phyloP scores from a whole-genome alignment of 2,329 filamentous ascomycete species.

The Fusarium pseudonygamai region DNA sequence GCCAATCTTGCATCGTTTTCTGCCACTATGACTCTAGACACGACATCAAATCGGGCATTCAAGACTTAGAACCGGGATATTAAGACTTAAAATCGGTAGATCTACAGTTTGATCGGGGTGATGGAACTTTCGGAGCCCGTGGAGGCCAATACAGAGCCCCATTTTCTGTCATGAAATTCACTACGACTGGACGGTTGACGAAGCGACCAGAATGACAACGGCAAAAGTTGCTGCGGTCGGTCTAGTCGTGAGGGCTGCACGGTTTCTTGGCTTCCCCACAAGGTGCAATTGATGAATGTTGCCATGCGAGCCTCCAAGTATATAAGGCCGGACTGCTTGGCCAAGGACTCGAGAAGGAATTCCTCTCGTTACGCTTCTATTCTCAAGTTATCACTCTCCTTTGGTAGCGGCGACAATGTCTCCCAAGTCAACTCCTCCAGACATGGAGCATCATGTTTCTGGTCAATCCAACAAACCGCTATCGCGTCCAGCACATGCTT shows the following conservation, averaged over 20 bases:
- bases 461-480: constrained; percentile 61
- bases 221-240: constrained; percentile 7
- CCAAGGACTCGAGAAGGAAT: background rate
- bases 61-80: constrained; percentile 3
- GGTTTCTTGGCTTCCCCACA: constrained; percentile 11
- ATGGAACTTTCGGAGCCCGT: constrained; percentile 3
- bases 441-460: constrained; percentile 42
- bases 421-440: background rate
- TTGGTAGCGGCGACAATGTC: background rate
- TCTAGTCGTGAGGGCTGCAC: background rate
- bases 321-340: background rate
- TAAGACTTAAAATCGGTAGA: background rate
- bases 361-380: background rate
- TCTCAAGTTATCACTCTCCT: background rate
- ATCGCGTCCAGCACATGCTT: constrained; percentile 69
- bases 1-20: background rate
- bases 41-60: background rate
- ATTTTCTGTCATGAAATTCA: background rate
- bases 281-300: background rate
- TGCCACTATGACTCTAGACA: background rate
- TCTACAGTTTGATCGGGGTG: background rate
- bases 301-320: background rate
- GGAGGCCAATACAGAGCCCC: background rate
- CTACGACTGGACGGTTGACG: background rate
- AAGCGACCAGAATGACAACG: background rate